phyloP scores from a whole-genome alignment of 768 basidiomycete genomes.

The Suillus subluteus region DNA sequence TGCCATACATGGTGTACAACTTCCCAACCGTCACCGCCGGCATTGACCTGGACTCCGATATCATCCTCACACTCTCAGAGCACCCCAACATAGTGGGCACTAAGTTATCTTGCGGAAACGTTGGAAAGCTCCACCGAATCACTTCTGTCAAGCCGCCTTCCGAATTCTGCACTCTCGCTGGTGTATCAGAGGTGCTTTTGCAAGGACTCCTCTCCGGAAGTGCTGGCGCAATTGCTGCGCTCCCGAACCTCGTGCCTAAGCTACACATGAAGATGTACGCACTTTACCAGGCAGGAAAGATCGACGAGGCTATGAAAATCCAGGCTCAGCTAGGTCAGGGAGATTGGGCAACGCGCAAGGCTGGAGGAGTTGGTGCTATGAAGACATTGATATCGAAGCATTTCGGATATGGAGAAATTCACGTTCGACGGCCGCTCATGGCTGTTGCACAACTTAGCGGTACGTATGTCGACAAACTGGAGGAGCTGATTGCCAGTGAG shows the following conservation, averaged over 20 bases:
- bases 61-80: slow-evolving; percentile 63
- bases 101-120: slow-evolving; percentile 83
- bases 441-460: slow-evolving; percentile 41
- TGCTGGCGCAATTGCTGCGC: slow-evolving; percentile 67
- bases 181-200: slow-evolving; percentile 71
- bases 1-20: slow-evolving; percentile 83
- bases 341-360: slow-evolving; percentile 64
- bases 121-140: slow-evolving; percentile 82
- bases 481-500: slow-evolving; percentile 51
- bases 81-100: slow-evolving; percentile 88
- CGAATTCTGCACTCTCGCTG: slow-evolving; percentile 74
- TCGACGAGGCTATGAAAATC: slow-evolving; percentile 60
- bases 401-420: slow-evolving; percentile 62
- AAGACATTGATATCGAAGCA: slow-evolving; percentile 64
- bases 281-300: slow-evolving; percentile 54
- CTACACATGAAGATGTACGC: slow-evolving; percentile 53
- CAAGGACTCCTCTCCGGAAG: slow-evolving; percentile 64
- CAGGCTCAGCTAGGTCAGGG: slow-evolving; percentile 66
- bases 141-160: slow-evolving; percentile 55
- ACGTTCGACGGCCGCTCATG: slow-evolving; percentile 55
- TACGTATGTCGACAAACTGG: slow-evolving; percentile 44
- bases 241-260: slow-evolving; percentile 65
- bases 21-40: slow-evolving; percentile 83
- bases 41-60: slow-evolving; percentile 83
- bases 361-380: slow-evolving; percentile 70